Percentiles rank a stretch among this genome's conserved stretches.
These are phyloP conservation scores for Pontederia paniculata DNA, from an alignment of 176 grass and related monocot species.

Conservation along the genomic window DNA sequence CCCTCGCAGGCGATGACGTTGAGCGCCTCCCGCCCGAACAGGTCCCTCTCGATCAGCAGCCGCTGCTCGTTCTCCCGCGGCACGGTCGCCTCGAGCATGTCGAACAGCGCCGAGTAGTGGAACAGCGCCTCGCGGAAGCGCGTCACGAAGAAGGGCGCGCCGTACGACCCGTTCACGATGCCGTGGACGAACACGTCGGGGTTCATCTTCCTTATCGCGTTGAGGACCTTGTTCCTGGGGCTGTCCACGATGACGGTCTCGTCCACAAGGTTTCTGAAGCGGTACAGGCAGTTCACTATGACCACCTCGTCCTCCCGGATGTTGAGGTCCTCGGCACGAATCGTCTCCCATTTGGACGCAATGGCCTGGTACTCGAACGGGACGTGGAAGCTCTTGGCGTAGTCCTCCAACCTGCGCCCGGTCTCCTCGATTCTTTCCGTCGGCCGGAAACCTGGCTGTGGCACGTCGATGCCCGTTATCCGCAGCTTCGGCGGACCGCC, in stretches of 20 bases:
- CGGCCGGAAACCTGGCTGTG: constrained; percentile 34
- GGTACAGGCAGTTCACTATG: constrained; percentile 37
- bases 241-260: constrained; percentile 36
- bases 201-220: constrained; percentile 37
- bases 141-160: constrained; percentile 32
- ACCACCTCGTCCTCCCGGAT: constrained; percentile 45
- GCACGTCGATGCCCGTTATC: constrained; percentile 44
- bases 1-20: constrained; percentile 15
- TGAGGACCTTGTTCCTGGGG: constrained; percentile 41
- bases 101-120: constrained; percentile 39
- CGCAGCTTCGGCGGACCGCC: constrained; percentile 25
- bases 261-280: constrained; percentile 28
- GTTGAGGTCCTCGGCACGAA: constrained; percentile 36
- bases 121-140: constrained; percentile 41
- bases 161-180: constrained; percentile 32
- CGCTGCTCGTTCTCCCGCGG: constrained; percentile 21
- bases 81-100: constrained; percentile 44
- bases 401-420: constrained; percentile 37
- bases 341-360: constrained; percentile 39
- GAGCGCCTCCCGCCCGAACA: constrained; percentile 11
- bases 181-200: constrained; percentile 48
- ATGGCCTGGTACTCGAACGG: constrained; percentile 50
- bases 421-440: constrained; percentile 34
- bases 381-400: constrained; percentile 53
- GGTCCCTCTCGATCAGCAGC: constrained; percentile 9